phyloP scores from a whole-genome alignment of 2,329 filamentous ascomycete species.

The Proliferodiscus dingleyae region DNA sequence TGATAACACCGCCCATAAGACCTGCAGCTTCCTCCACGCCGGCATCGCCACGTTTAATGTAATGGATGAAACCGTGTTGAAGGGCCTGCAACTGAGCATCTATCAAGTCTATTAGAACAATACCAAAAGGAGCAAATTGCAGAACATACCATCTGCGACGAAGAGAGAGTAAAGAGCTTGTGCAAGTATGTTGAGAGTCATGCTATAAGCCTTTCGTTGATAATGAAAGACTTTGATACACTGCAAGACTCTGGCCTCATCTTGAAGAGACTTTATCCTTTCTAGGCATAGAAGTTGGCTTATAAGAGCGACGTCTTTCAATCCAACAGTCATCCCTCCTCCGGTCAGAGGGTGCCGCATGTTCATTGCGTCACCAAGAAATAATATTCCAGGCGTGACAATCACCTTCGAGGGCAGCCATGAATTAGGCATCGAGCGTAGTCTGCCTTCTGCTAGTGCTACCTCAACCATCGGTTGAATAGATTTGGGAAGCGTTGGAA shows the following conservation, averaged over 20 bases:
- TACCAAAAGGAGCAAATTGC: background rate
- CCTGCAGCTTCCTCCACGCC: background rate
- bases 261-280: background rate
- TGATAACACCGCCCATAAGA: background rate
- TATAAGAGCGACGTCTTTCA: constrained; percentile 9
- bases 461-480: background rate
- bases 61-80: constrained; percentile 1
- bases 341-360: constrained; percentile 10
- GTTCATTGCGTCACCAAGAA: constrained; percentile 10
- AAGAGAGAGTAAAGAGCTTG: constrained; percentile 5
- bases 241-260: background rate
- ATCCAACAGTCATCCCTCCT: constrained; percentile 10
- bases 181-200: constrained; percentile 3
- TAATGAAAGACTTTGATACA: background rate
- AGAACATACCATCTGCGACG: constrained; percentile 3
- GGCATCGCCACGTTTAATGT: background rate
- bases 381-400: background rate
- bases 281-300: background rate
- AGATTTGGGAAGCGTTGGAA: constrained; percentile 8
- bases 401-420: constrained; percentile 1
- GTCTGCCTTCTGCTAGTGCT: constrained; percentile 1
- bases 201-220: constrained; percentile 1
- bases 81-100: constrained; percentile 1
- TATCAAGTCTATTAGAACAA: background rate
- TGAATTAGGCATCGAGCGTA: constrained; percentile 8